Evolutionary conservation across 257 asterid genomes (phyloP), one percentile per base, ranked within the genome.

Genomic region (Salvia hispanica): DNA sequence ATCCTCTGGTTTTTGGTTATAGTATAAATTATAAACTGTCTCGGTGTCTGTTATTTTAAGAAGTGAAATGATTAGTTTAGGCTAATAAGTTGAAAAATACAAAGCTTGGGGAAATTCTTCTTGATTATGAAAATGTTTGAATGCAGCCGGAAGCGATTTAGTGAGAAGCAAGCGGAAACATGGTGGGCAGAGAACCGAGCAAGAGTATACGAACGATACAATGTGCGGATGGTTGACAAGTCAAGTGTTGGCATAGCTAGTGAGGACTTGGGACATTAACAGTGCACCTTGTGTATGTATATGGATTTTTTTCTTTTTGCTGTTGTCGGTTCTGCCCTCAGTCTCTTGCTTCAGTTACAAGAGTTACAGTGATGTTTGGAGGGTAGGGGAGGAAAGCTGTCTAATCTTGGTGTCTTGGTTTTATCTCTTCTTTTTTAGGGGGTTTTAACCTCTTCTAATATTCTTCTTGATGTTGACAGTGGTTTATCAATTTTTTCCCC

Each of bases 91-190:
- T 28, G 21, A 31, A 28, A 25, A 12, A 21, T 52, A 7, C 45
- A 53, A 40, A 65, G 34, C 25, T 40, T 33, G 16, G 47, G 62
- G 45, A 40, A 25, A 56, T 46, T 54, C 13, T 16, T 54, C 9
- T 16, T 33, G 31, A 51, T 2, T 45, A 6, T 2, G 28, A 16
- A 59, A 74, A 74, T 76, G 77, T 31, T 71, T 56, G 65, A 68
- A 78, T 86, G 90, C 96, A 93, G 99, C 55, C 97, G 99, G 70
- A 93, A 93, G 79, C 75, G 91, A 39, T 88, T 88, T 73, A 88
- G 93, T 40, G 95, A 88, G 81, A 86, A 88, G 81, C 95, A 88
- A 70, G 95, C 95, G 9, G 92, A 82, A 67, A 81, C 82, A 72
- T 85, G 95, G 95, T 88, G 95, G 95, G 90, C 92, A 34, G 95